A percentile compares a stretch with the other conserved stretches of the same genome.
Evolutionary conservation across 768 basidiomycete genomes (phyloP).

Genomic region (Panaeolus papilionaceus): DNA sequence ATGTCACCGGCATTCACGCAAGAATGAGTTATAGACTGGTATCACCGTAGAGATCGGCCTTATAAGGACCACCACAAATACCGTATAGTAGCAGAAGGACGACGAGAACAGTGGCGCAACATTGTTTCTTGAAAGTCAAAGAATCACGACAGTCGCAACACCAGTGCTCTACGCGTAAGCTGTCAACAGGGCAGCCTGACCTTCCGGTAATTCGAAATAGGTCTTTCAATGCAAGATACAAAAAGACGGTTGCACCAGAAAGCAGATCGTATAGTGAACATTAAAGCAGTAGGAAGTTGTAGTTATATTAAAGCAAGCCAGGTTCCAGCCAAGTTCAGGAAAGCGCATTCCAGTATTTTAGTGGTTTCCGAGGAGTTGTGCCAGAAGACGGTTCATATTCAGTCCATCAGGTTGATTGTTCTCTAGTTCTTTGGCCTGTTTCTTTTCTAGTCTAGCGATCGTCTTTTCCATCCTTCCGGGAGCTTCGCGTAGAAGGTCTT

Average conservation of each 20-base stretch:
- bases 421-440: slow-evolving; percentile 2
- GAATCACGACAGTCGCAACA: no score
- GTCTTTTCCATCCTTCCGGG: slow-evolving; percentile 5
- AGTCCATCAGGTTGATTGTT: background rate
- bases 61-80: no score
- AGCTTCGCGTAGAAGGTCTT: background rate
- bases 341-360: background rate
- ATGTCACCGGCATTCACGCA: background rate
- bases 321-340: background rate
- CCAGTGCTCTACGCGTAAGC: no score
- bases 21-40: background rate
- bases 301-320: background rate
- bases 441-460: slow-evolving; percentile 3
- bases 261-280: background rate
- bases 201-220: no score
- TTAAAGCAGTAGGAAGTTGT: background rate
- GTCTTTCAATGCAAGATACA: background rate
- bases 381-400: background rate
- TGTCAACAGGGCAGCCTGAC: no score
- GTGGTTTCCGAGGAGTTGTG: background rate
- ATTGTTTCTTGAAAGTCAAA: no score
- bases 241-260: background rate
- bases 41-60: no score
- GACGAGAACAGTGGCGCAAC: no score
- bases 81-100: no score